phyloP scores from a whole-genome alignment of 164 flowering plant genomes.

The Houttuynia cordata region DNA sequence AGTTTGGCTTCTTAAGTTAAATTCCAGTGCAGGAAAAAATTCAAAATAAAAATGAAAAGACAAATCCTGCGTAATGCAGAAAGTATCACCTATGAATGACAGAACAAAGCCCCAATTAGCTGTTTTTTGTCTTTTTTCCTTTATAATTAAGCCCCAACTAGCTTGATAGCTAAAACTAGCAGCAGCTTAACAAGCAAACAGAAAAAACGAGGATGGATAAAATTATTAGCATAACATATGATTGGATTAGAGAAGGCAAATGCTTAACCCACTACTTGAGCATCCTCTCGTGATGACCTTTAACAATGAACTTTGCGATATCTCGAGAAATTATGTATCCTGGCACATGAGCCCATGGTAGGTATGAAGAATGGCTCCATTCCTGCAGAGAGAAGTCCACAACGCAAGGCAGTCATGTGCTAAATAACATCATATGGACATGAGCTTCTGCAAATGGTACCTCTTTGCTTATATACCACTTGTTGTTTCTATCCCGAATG shows the following conservation, averaged over 20 bases:
- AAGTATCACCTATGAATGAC: too few species aligned
- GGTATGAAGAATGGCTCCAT: constrained; percentile 64
- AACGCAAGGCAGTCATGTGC: background rate
- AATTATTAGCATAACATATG: too few species aligned
- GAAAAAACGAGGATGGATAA: too few species aligned
- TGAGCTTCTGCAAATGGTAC: constrained; percentile 21
- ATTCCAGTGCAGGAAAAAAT: too few species aligned
- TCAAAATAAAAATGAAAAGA: too few species aligned
- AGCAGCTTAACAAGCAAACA: too few species aligned
- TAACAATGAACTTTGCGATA: constrained; percentile 69
- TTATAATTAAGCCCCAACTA: too few species aligned
- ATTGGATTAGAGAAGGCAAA: background rate
- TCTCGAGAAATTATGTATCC: constrained; percentile 76
- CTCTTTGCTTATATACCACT: constrained; percentile 77
- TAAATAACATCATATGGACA: background rate
- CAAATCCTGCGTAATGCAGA: too few species aligned
- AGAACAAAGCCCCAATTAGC: too few species aligned
- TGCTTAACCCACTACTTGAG: constrained; percentile 35
- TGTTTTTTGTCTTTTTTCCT: too few species aligned
- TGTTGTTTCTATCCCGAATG: constrained; percentile 58
- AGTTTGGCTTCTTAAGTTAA: background rate
- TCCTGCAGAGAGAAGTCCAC: constrained; percentile 35
- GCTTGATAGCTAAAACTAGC: too few species aligned
- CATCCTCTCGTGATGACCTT: constrained; percentile 40
- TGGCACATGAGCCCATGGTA: constrained; percentile 98